phyloP scores from a whole-genome alignment of 2,329 filamentous ascomycete species.

The Penicillium crustosum region DNA sequence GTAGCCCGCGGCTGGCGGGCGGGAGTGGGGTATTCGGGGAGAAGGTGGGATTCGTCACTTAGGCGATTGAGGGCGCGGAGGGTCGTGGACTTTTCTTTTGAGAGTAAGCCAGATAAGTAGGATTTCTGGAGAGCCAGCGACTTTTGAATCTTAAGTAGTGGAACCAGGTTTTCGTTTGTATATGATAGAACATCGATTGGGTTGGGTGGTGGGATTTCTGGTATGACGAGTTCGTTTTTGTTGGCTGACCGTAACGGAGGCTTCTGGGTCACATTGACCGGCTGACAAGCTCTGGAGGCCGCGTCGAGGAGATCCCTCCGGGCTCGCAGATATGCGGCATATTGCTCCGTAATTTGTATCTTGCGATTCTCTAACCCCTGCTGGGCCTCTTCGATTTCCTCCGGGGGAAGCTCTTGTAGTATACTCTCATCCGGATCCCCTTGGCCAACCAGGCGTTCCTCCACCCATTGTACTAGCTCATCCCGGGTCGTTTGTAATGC shows the following conservation, averaged over 20 bases:
- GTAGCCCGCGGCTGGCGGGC: conserved; percentile 36
- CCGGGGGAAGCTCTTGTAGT: conserved; percentile 28
- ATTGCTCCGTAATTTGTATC: conserved; percentile 36
- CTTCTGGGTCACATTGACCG: conserved; percentile 29
- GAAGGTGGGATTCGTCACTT: conserved; percentile 44
- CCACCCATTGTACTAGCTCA: conserved; percentile 53
- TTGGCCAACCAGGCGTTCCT: conserved; percentile 47
- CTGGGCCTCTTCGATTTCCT: conserved; percentile 34
- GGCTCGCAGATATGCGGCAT: conserved; percentile 37
- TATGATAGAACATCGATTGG: conserved; percentile 35
- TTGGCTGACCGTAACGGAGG: conserved; percentile 18
- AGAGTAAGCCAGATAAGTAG: conserved; percentile 39
- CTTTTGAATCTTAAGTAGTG: conserved; percentile 39
- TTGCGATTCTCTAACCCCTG: conserved; percentile 34
- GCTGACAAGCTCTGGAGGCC: conserved; percentile 38
- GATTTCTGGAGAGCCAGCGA: conserved; percentile 39
- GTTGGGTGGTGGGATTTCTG: conserved; percentile 23
- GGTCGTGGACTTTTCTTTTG: conserved; percentile 39
- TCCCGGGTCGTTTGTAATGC: conserved; percentile 49
- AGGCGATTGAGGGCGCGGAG: conserved; percentile 41
- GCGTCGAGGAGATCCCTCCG: conserved; percentile 38
- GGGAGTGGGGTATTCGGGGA: conserved; percentile 43
- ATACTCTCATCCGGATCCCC: conserved; percentile 31
- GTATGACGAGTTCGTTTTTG: conserved; percentile 11
- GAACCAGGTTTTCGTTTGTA: conserved; percentile 34